Base-by-base conservation (phyloP, 768 basidiomycete species). In the Russula emetica region DNA sequence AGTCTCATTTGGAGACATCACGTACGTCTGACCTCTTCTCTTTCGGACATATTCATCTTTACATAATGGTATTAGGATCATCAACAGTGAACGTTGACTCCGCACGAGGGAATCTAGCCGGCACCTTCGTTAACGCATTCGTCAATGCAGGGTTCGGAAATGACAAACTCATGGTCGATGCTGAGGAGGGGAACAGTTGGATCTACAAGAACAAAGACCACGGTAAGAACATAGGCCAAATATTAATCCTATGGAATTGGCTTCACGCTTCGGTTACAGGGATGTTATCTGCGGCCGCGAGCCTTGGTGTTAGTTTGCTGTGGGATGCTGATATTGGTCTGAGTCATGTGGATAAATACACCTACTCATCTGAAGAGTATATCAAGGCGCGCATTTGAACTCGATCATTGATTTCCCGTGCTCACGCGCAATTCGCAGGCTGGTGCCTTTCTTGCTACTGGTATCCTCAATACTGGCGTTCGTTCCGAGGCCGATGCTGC, bases 201-300 rank as follows among this genome's bases (percentile, higher is more conserved):
- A 93, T 99, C 62, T 99, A 98, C 81, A 98, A 98, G 83, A 98
- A 98, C 80, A 98, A 98, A 77, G 96, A 98, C 58, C 93, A 97
- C 67, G 97, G 95, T 87, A 62, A 24, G 80, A 72, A 28, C 53
- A 18, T 32, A 47, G 10, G 18, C 6, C 5, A n/a, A 56, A 44
- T 11, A 18, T 49, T 28, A 8, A 47, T 30, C 1, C 11, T 28
- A 14, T 40, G 26, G 30, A 28, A 32, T 26, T 28, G n/a, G 11
- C 52, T 54, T 30, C 20, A 51, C 14, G n/a, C 55, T 38, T 47
- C 60, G 8, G n/a, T 13, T 28, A 34, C 66, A 92, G 91, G 91
- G 58, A 98, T 98, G 94, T 87, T 96, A 83, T 92, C 90, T 64
- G 97, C 97, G 26, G 87, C 95, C 30, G 97, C 97, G 5, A 95